Evolutionary conservation across 352 stramenopile species (phyloP), one percentile per base, ranked within the genome.

Genomic region (Phytophthora pini): DNA sequence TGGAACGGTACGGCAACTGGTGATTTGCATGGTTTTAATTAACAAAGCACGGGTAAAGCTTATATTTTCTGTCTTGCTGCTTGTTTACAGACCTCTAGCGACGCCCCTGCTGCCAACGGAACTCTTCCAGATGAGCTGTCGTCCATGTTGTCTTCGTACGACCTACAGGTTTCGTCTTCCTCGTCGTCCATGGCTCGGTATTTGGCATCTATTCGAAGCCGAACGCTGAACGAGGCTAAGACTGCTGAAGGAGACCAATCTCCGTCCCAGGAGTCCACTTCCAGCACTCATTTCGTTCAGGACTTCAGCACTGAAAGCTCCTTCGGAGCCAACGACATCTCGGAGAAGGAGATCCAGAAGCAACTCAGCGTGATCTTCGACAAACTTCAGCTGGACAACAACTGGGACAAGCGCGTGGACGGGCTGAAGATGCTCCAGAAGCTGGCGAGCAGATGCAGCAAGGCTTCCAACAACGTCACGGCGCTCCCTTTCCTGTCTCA

Each of bases 401-500:
- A 93, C 46, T 95, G 88, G 88, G 81, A 85, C 11, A 86, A 87
- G 39, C 84, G 88, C 40, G 88, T 95, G 5, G 79, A 89, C 4
- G 83, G 79, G 1, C 54, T 93, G 26, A 89, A 90, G 45, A 75
- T 54, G 32, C 64, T 92, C 32, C 86, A 90, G 46, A 74, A 81
- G n/a, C 65, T 94, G 3, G 52, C 75, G 1, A 70, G 66, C 11
- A 80, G 73, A 34, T 93, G 77, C 54, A 71, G 65, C 22, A 69
- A 73, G 26, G 58, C 65, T 13, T 72, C 68, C 29, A 75, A 84
- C 20, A 68, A 46, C 29, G 53, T 29, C 11, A 27, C 47, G 40
- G 55, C 58, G 3, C 65, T 95, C 15, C 27, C 56, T 12, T 56
- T 53, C 2, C 49, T 77, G 47, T 71, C 76, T 7, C 58, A 80